phyloP scores from a whole-genome alignment of 1,139 yeast species.

The Debaryomyces subglobosus region DNA sequence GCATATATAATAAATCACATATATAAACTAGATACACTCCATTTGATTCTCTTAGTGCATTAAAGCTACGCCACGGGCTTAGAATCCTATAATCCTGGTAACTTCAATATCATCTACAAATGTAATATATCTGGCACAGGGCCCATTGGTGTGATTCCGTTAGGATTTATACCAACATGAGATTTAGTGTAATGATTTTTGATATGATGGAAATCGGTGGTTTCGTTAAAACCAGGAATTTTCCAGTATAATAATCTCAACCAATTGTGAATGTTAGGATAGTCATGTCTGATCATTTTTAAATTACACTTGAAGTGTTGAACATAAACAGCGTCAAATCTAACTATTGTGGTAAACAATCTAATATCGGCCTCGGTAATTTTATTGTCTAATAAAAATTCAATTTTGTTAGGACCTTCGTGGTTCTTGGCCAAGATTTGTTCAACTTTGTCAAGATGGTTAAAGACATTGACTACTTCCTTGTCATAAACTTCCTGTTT shows the following conservation, averaged over 20 bases:
- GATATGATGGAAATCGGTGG: constrained; percentile 88
- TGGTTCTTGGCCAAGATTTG: constrained; percentile 54
- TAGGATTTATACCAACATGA: constrained; percentile 79
- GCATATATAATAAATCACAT: neutral
- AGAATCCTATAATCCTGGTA: neutral
- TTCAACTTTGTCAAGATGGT: constrained; percentile 77
- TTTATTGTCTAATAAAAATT: constrained; percentile 62
- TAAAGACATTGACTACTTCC: constrained; percentile 68
- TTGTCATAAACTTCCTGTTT: constrained; percentile 79
- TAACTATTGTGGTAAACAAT: constrained; percentile 70
- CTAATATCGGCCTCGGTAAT: constrained; percentile 92
- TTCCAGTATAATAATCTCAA: constrained; percentile 85
- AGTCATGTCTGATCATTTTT: constrained; percentile 78
- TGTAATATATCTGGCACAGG: constrained; percentile 75
- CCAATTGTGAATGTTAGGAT: constrained; percentile 81
- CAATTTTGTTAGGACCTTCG: constrained; percentile 30
- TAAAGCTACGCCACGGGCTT: neutral
- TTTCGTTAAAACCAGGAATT: constrained; percentile 68
- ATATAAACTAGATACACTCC: neutral
- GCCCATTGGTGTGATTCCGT: constrained; percentile 84
- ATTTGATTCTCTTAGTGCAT: neutral
- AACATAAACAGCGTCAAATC: constrained; percentile 90
- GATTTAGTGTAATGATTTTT: constrained; percentile 87
- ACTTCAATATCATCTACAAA: constrained; percentile 14
- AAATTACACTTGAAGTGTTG: constrained; percentile 95